These are phyloP conservation scores for Eudorina sp. DNA, from an alignment of 139 green algal species.

Conservation along the genomic window DNA sequence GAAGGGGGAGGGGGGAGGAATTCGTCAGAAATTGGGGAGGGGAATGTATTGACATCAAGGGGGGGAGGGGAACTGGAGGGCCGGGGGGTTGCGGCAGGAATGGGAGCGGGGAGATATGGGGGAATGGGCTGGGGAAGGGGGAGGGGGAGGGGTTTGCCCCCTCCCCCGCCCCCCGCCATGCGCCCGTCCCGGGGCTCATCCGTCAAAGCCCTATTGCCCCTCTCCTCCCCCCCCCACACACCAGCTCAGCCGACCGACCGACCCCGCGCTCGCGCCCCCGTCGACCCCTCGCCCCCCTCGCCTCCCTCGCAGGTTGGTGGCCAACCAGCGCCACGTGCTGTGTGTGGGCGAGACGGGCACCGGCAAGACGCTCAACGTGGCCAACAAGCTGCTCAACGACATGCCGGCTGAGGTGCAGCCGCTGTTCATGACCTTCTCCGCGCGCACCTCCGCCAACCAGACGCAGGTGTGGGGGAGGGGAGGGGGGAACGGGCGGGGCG, in stretches of 20 bases:
- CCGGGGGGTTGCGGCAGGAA: no score
- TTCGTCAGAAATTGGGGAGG: no score
- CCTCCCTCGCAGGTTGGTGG: constrained; percentile 58
- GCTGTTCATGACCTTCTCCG: constrained; percentile 87
- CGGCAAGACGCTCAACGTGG: constrained; percentile 85
- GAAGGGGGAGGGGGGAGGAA: neutral
- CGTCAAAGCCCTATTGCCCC: neutral
- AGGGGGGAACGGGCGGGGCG: neutral
- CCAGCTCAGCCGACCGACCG: no score
- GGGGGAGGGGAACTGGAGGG: no score
- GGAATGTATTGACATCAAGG: no score
- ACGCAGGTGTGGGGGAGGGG: constrained; percentile 68
- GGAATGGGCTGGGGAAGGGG: neutral
- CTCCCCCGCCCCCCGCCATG: no score
- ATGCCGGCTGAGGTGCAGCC: constrained; percentile 76
- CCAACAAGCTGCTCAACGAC: constrained; percentile 78
- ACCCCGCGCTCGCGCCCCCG: no score
- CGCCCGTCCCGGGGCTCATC: neutral
- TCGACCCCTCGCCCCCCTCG: no score
- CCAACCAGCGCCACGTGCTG: constrained; percentile 76
- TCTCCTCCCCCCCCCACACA: neutral
- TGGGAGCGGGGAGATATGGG: neutral
- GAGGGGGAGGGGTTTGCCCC: neutral
- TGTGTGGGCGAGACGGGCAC: constrained; percentile 90
- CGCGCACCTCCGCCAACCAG: constrained; percentile 85